Base-by-base conservation (phyloP, 441 rosid genomes). In the Pelargonium citronellum region DNA sequence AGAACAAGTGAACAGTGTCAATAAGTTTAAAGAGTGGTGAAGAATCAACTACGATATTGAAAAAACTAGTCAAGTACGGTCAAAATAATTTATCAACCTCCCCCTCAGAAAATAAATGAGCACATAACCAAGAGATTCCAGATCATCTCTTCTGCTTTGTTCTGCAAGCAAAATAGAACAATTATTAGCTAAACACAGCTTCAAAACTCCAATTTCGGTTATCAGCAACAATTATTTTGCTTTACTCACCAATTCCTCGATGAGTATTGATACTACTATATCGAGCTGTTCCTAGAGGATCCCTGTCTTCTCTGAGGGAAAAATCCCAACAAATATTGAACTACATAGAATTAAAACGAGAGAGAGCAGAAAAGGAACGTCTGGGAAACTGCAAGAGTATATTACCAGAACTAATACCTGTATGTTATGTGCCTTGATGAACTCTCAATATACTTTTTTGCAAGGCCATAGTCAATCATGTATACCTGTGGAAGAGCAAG, bases 391-490 rank as follows among this genome's bases (percentile, higher is more conserved):
- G 24, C 24, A 22, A 22, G 24, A 22, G 24, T 22, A 22, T 22
- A 22, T 22, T 91, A 69, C 63, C 68, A 66, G 69, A 75, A 77
- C 62, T 39, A 34, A 3, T 78, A 88, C 97, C 97, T 89, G 79
- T 95, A 95, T 7, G 99, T 95, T 60, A 95, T 95, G 84, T 95
- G 99, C 86, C 91, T 79, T 92, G 99, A 79, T 89, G 96, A 84
- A 92, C 98, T 80, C 92, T 88, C 77, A 89, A 95, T 79, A 22
- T 22, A 22, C 24, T 92, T 95, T 84, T 95, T 95, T 46, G 95
- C 98, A 73, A 95, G 98, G 66, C 99, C 98, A 85, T 81, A 95
- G 75, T 95, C 99, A 80, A 95, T 95, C 70, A 83, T 75, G 73
- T 92, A 95, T 30, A 95, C 98, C 99, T 95, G 82, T 5, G 24